Evolutionary conservation across 441 rosid species (phyloP).

Genomic region (Corymbia citriodora): DNA sequence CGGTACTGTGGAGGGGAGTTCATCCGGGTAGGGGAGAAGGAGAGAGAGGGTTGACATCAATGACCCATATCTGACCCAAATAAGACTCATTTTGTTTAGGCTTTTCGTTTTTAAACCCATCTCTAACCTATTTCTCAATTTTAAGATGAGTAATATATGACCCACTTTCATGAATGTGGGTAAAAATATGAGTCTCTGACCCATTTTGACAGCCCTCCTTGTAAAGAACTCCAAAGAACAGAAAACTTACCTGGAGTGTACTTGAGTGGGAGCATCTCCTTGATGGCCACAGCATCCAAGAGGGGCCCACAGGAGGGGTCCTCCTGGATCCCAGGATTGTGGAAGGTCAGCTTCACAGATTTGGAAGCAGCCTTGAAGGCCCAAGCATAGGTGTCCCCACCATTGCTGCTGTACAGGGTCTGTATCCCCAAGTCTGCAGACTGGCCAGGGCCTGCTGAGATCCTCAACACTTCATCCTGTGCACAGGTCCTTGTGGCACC

Average conservation of each 20-base stretch:
- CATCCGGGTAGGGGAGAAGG: too few species aligned
- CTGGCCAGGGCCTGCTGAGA: constrained; percentile 41
- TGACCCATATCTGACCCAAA: too few species aligned
- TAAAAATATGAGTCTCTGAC: too few species aligned
- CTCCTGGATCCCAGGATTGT: constrained; percentile 63
- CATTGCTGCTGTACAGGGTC: constrained; percentile 44
- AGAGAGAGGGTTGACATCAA: too few species aligned
- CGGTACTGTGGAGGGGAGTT: too few species aligned
- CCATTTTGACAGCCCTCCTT: not conserved
- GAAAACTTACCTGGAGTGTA: constrained; percentile 24
- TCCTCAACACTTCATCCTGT: constrained; percentile 40
- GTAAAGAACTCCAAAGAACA: not conserved
- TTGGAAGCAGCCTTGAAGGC: constrained; percentile 42
- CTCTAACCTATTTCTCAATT: too few species aligned
- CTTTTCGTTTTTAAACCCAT: too few species aligned
- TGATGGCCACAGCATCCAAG: constrained; percentile 59
- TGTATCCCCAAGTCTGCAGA: constrained; percentile 37
- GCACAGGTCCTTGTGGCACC: constrained; percentile 56
- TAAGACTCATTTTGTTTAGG: too few species aligned
- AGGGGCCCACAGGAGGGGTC: constrained; percentile 59
- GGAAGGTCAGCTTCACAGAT: constrained; percentile 36
- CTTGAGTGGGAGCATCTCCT: constrained; percentile 33
- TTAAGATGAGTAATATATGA: too few species aligned
- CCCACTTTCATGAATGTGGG: too few species aligned
- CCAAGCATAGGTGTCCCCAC: constrained; percentile 60